Base-by-base conservation (phyloP, 345 rosid genomes). In the Salix arbutifolia region DNA sequence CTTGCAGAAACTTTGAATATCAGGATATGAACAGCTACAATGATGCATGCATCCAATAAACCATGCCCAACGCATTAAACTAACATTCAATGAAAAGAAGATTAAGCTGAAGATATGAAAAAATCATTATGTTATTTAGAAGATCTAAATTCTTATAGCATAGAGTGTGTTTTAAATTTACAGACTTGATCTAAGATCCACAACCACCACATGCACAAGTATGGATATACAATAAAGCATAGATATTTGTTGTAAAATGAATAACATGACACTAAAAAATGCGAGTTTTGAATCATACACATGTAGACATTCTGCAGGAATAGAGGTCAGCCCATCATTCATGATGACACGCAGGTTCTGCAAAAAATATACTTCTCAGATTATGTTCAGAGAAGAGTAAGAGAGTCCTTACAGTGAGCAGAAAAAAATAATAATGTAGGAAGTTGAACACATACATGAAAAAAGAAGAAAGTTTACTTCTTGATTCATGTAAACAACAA, bases 311-410 rank as follows among this genome's bases (percentile, higher is more conserved):
- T 88, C 93, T 50, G 88, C 82, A 30, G 99, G 99, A 78, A 96
- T 85, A 68, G 94, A 76, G 42, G 99, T 83, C 82, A 96, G 92
- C 23, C 96, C 97, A 80, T 93, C 98, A 74, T 89, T 93, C 98
- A 96, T 89, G 81, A 96, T 87, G 53, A 89, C 92, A 61, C 96
- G 97, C 61, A 96, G 90, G 81, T 92, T 87, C 98, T 95, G 82
- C 82, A 82, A 72, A 71, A 78, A 87, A 65, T 66, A 70, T 40
- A 67, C 65, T 75, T 78, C 79, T 86, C 77, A 85, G 69, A 68
- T 52, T 72, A 66, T 71, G 69, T 46, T 14, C 0, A 12, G 50
- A 46, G 50, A 13, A 46, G 50, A 46, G 50, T 14, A 46, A 28
- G 40, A 33, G 40, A 66, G 18, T 46, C 50, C 50, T 44, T 12